These are phyloP conservation scores for Cytospora leucostoma DNA, from an alignment of 2,329 filamentous ascomycete genomes.

Conservation along the genomic window DNA sequence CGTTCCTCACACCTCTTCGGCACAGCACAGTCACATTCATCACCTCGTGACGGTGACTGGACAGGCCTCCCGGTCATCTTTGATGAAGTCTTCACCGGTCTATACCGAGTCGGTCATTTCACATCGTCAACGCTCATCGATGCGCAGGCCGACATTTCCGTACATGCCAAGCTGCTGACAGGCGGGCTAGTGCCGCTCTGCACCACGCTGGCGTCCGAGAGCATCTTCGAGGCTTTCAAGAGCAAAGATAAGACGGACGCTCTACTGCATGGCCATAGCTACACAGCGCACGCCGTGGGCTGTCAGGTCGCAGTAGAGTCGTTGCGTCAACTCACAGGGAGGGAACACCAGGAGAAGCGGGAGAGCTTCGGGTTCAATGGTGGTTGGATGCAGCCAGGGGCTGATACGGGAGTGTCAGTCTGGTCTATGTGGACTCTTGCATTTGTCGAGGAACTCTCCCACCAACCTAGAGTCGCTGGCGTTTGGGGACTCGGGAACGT, in stretches of 20 bases:
- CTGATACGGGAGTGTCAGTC: background rate
- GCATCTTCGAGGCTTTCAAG: slow-evolving; percentile 71
- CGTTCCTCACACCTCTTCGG: slow-evolving; percentile 57
- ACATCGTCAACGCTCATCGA: slow-evolving; percentile 70
- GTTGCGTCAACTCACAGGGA: slow-evolving; percentile 57
- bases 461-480: background rate
- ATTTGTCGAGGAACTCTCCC: background rate
- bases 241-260: slow-evolving; percentile 76
- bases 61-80: slow-evolving; percentile 76
- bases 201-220: slow-evolving; percentile 71
- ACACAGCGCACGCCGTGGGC: slow-evolving; percentile 81
- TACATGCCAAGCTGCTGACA: slow-evolving; percentile 82
- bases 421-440: slow-evolving; percentile 27
- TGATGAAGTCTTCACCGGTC: slow-evolving; percentile 84
- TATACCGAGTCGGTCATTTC: slow-evolving; percentile 77
- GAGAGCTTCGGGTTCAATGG: slow-evolving; percentile 42
- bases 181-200: slow-evolving; percentile 78
- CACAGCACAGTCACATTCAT: slow-evolving; percentile 24
- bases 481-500: background rate
- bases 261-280: slow-evolving; percentile 81
- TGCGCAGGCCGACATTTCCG: slow-evolving; percentile 70
- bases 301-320: slow-evolving; percentile 75
- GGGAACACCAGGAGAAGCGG: slow-evolving; percentile 60
- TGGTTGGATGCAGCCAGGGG: background rate
- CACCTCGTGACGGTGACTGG: slow-evolving; percentile 53